Conservation (phyloP, 1,284 basidiomycete genomes). For the Naganishia albida region DNA sequence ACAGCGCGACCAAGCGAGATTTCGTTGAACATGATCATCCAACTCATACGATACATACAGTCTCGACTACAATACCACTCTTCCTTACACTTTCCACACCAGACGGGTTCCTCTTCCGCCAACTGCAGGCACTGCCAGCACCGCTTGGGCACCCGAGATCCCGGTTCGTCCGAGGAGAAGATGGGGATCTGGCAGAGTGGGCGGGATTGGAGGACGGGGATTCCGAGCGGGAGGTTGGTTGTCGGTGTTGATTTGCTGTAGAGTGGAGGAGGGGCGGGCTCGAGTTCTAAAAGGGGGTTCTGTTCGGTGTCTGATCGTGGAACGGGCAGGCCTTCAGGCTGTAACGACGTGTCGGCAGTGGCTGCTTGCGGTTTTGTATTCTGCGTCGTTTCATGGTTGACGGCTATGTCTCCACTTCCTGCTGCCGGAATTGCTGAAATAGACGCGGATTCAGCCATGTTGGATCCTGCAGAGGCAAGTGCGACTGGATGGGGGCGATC, state of each 20-base stretch:
- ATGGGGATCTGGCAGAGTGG: constrained; percentile 23
- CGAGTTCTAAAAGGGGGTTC: not conserved
- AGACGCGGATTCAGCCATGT: not conserved
- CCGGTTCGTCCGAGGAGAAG: not conserved
- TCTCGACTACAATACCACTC: constrained; percentile 24
- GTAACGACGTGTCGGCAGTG: not conserved
- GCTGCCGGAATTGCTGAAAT: not conserved
- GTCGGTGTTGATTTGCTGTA: constrained; percentile 7
- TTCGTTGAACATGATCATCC: not conserved
- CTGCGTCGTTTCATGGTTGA: not conserved
- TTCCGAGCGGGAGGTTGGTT: constrained; percentile 1
- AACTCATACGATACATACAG: constrained; percentile 16
- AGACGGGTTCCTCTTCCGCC: constrained; percentile 13
- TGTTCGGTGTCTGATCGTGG: not conserved
- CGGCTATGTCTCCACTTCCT: not conserved
- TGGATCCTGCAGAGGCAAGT: not conserved
- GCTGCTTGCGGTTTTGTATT: not conserved
- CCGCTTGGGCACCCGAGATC: not conserved
- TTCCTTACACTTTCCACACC: constrained; percentile 21
- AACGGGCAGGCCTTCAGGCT: not conserved
- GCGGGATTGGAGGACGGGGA: not conserved
- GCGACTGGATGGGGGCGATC: constrained; percentile 1
- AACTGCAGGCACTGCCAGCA: constrained; percentile 10
- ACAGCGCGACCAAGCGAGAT: too few species aligned
- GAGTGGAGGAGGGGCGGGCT: constrained; percentile 12